A percentile compares a stretch with the other conserved stretches of the same genome.
These are phyloP conservation scores for Straminergon stramineum DNA, from an alignment of 225 moss, liverwort and hornwort genomes.

Conservation along the genomic window DNA sequence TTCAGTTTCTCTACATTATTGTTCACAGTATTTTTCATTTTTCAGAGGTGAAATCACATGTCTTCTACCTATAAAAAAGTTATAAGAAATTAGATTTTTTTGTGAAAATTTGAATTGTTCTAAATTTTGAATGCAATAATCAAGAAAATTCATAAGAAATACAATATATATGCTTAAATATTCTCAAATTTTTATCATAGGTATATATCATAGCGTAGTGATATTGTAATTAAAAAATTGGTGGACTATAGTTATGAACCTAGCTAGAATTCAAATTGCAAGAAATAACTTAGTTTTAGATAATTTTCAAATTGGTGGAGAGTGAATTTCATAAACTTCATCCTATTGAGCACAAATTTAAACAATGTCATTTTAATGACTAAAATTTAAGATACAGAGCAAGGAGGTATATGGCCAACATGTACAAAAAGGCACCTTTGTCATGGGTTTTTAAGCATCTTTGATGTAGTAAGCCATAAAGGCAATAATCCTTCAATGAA, in stretches of 20 bases:
- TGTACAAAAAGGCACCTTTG: not conserved
- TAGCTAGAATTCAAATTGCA: not conserved
- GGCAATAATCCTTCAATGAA: not conserved
- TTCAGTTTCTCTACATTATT: not conserved
- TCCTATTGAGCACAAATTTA: not conserved
- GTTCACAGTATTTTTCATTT: not conserved
- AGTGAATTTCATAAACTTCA: not conserved
- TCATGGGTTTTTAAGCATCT: not conserved
- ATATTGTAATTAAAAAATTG: not conserved
- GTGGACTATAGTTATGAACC: fast-evolving
- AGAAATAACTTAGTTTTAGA: not conserved
- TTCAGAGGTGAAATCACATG: not conserved
- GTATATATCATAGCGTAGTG: not conserved
- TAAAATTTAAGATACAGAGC: not conserved
- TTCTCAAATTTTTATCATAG: not conserved
- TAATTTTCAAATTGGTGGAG: not conserved
- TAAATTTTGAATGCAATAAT: not conserved
- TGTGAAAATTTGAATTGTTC: not conserved
- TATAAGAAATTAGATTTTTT: not conserved
- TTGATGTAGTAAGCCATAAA: not conserved
- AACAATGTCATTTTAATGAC: not conserved
- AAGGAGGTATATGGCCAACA: not conserved
- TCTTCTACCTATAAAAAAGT: not conserved
- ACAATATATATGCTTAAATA: not conserved
- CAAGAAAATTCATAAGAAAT: not conserved